Base-by-base conservation (phyloP, 306 rosid genomes). In the Dalbergia oliveri region DNA sequence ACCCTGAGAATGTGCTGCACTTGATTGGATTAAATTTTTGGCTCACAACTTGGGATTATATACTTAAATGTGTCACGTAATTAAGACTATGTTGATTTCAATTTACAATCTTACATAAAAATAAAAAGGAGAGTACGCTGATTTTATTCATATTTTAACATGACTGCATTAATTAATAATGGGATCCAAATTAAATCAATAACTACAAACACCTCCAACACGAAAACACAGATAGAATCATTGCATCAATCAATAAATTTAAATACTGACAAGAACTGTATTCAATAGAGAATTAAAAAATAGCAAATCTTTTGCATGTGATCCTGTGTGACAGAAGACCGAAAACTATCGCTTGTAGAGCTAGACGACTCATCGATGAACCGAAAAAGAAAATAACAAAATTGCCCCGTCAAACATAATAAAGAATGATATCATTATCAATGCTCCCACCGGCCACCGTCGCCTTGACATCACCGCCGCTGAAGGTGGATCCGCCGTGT, bases 361-460 rank as follows among this genome's bases (percentile, higher is more conserved):
- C 10, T 11, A 0, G 43, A 13, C 2, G 1, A 43, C 69, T 78
- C 69, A 68, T 78, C 61, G 7, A 41, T 1, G 35, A 18, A 37
- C 3, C 5, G 7, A 10, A 47, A 2, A 37, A 3, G 8, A 13
- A 7, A 59, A 53, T n/a, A n/a, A n/a, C 66, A 66, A 66, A 37
- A 2, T 21, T 23, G 59, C 6, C 3, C 11, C 33, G 31, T 91
- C 87, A 90, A 56, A 88, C 87, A 11, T 90, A 90, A 83, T 74
- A 90, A 31, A 92, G 88, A 84, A 92, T 86, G 35, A 86, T 75
- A 44, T 92, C 94, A 2, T 59, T 23, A 44, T 92, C 94, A 2
- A 60, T 18, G 16, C 70, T 56, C 23, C 68, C 85, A 12, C 56
- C 73, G 2, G 21, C 64, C 5, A 50, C 61, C 4, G 11, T 57